These are phyloP conservation scores for Hsuehochloa calcarea DNA, from an alignment of 176 grass and related monocot species.

Conservation along the genomic window DNA sequence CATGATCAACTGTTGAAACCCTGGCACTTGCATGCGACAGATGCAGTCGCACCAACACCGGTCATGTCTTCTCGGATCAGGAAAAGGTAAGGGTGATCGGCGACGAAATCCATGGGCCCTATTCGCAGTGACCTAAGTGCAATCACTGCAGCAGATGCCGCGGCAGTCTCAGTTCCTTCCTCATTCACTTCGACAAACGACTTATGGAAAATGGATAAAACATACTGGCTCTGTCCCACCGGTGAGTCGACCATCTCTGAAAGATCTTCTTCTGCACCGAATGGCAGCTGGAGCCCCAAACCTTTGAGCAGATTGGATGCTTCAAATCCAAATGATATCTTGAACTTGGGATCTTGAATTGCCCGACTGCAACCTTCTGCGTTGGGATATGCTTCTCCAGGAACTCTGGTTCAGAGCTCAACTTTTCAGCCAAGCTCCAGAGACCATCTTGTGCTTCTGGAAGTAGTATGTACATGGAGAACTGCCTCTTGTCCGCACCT, in stretches of 20 bases:
- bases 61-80: conserved; percentile 60
- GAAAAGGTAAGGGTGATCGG: conserved; percentile 58
- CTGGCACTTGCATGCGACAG: neutral
- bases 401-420: conserved; percentile 57
- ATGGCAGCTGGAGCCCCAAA: conserved; percentile 58
- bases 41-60: conserved; percentile 9
- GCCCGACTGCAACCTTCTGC: conserved; percentile 40
- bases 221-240: conserved; percentile 14
- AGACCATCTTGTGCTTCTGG: conserved; percentile 55
- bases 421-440: conserved; percentile 56
- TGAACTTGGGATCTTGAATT: conserved; percentile 83
- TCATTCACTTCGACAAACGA: conserved; percentile 73
- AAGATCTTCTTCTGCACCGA: conserved; percentile 43
- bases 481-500: conserved; percentile 63
- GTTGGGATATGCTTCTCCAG: conserved; percentile 48
- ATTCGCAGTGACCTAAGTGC: neutral
- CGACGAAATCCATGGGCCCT: conserved; percentile 39
- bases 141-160: conserved; percentile 39
- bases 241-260: conserved; percentile 59
- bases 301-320: conserved; percentile 50
- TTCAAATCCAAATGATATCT: conserved; percentile 73
- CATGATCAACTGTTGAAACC: conserved; percentile 20
- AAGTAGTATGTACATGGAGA: conserved; percentile 84
- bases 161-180: conserved; percentile 80
- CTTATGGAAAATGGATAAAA: conserved; percentile 74